A percentile compares a stretch with the other conserved stretches of the same genome.
Evolutionary conservation across 495 filamentous ascomycete genomes (phyloP).

Genomic region (Penicillium pulvis): DNA sequence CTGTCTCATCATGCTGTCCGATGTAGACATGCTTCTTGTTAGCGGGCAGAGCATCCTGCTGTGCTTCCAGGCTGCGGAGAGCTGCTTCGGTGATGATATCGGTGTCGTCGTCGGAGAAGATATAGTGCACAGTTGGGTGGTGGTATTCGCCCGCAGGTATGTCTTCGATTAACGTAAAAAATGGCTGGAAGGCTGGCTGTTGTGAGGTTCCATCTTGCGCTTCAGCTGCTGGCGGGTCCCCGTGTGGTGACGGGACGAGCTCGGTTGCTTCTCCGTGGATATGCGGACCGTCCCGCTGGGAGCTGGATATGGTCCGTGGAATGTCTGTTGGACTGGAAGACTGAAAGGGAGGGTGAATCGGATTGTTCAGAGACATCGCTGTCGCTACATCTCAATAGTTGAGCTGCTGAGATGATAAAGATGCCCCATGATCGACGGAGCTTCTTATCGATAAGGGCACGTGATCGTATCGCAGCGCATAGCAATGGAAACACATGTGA

Average conservation of each 20-base stretch:
- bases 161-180: constrained; percentile 58
- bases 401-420: not conserved
- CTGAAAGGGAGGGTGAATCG: constrained; percentile 32
- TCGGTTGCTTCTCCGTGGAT: constrained; percentile 16
- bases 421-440: not conserved
- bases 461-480: not conserved
- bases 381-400: constrained; percentile 33
- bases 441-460: not conserved
- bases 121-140: constrained; percentile 83
- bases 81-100: constrained; percentile 63
- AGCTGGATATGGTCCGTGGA: constrained; percentile 10
- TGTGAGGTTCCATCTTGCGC: constrained; percentile 1
- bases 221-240: constrained; percentile 2
- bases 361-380: constrained; percentile 41
- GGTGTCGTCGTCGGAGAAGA: constrained; percentile 77
- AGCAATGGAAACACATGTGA: too few relatives aligned
- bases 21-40: constrained; percentile 16
- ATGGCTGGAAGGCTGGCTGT: constrained; percentile 41
- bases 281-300: constrained; percentile 31
- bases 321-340: constrained; percentile 20
- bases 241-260: constrained; percentile 12
- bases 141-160: constrained; percentile 55
- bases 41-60: constrained; percentile 26
- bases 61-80: constrained; percentile 42
- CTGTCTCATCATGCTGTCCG: constrained; percentile 4